Conservation (phyloP, 306 rosid genomes). For the Carpinus viminea region DNA sequence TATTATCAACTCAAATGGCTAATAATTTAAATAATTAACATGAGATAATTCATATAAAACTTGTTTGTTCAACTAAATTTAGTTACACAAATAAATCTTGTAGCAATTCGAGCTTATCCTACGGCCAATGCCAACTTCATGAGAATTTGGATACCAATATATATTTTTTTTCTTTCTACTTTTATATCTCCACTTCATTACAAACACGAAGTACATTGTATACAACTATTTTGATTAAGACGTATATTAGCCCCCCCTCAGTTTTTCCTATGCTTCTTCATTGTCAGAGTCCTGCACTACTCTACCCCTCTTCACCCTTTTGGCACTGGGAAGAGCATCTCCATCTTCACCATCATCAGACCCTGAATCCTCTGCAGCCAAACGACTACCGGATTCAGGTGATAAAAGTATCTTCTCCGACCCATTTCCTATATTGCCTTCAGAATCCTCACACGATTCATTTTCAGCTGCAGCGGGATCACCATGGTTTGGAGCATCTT, state of each 20-base stretch:
- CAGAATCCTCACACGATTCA: constrained; percentile 24
- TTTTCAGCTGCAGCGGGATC: constrained; percentile 24
- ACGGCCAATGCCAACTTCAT: not conserved
- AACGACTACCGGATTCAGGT: constrained; percentile 22
- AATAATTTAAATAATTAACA: no score
- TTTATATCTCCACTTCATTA: not conserved
- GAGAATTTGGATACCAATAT: not conserved
- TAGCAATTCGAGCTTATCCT: no score
- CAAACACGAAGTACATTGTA: not conserved
- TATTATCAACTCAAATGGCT: no score
- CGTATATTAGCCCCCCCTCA: not conserved
- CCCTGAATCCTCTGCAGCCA: constrained; percentile 31
- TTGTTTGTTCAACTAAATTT: no score
- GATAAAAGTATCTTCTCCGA: constrained; percentile 31
- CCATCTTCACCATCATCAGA: constrained; percentile 27
- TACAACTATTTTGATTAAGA: not conserved
- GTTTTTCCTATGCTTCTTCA: constrained; percentile 28
- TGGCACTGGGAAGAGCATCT: constrained; percentile 31
- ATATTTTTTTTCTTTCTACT: not conserved
- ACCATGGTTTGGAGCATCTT: constrained; percentile 16
- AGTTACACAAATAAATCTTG: no score
- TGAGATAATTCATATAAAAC: no score
- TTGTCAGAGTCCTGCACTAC: constrained; percentile 39
- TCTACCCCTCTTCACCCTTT: constrained; percentile 34
- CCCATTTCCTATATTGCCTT: constrained; percentile 21